Evolutionary conservation across 192 early-diverging fungal species (phyloP), one percentile per base, ranked within the genome.

Genomic region (Backusella mclennaniae): DNA sequence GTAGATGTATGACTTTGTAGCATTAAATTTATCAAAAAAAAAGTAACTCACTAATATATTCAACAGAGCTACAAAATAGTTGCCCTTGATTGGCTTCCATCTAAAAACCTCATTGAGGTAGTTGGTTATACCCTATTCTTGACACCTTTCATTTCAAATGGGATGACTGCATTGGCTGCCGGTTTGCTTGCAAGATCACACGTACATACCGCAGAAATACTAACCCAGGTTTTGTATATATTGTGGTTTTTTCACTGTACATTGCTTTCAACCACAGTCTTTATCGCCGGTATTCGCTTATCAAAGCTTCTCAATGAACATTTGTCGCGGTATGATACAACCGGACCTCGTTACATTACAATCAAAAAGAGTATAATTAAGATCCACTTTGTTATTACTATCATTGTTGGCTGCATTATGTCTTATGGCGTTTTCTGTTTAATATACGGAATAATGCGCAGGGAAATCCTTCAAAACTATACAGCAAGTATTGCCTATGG

Each of bases 401-500:
- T 80, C 52, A 67, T 76, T 49, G 68, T 66, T 21, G 53, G 73
- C 26, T 76, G 79, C 11, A 41, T 80, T 8, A 67, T 59, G 38
- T 46, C 69, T 7, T 80, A 76, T 73, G 79, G 75, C 1, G 17
- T 74, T 39, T 76, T 80, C 23, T 76, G 76, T 41, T 56, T 80
- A 33, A 75, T 80, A 17, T 80, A 80, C 73, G 79, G 79, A 44
- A 69, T 76, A 39, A 36, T 80, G 23, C 79, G 79, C n/a, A 42
- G 67, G 35, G 33, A 31, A 15, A 80, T 76, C 26, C 76, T 76
- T 29, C 52, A 46, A 41, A 80, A 66, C 26, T 41, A 41, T 11
- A 49, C 67, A 1, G 75, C 71, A 8, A 75, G 29, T 33, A 31
- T 72, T 33, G 36, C 73, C 3, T 36, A 76, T 9, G 71, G 69